Evolutionary conservation across 306 rosid genomes (phyloP).

Genomic region (Abrus pulchellus): DNA sequence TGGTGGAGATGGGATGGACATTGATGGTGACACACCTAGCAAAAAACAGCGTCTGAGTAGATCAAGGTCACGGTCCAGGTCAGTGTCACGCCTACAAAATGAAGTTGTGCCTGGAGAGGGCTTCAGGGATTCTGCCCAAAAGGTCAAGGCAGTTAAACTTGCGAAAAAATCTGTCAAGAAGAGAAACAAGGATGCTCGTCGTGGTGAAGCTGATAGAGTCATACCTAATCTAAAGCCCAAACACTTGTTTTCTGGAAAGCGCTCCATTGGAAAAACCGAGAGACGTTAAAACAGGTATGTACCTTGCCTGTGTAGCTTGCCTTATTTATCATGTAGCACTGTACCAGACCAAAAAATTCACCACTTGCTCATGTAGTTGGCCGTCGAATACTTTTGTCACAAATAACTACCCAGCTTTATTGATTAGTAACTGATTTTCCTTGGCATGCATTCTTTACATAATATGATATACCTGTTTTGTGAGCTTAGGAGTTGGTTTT

Average conservation of each 20-base stretch:
- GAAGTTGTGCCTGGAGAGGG: slow-evolving; percentile 92
- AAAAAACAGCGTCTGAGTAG: slow-evolving; percentile 67
- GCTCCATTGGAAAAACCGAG: slow-evolving; percentile 74
- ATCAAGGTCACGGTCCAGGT: slow-evolving; percentile 69
- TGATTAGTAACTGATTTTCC: slow-evolving; percentile 17
- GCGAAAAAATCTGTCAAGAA: slow-evolving; percentile 73
- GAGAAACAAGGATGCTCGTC: slow-evolving; percentile 84
- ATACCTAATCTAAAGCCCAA: slow-evolving; percentile 80
- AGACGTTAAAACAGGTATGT: slow-evolving; percentile 69
- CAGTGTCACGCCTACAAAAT: slow-evolving; percentile 66
- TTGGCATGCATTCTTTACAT: background rate
- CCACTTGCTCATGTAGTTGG: background rate
- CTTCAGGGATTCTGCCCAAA: slow-evolving; percentile 76
- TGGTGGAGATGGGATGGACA: slow-evolving; percentile 67
- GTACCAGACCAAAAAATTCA: background rate
- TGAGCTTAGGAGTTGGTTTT: slow-evolving; percentile 9
- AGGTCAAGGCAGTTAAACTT: slow-evolving; percentile 72
- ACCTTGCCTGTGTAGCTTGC: background rate
- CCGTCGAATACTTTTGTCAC: background rate
- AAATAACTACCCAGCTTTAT: background rate
- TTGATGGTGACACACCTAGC: slow-evolving; percentile 72
- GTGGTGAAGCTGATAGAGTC: slow-evolving; percentile 94
- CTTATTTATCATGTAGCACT: slow-evolving; percentile 14
- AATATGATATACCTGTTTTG: slow-evolving; percentile 19
- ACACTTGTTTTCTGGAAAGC: slow-evolving; percentile 87